A percentile compares a stretch with the other conserved stretches of the same genome.
phyloP scores from a whole-genome alignment of 2,329 filamentous ascomycete species.

The Aspergillus aculeatus region DNA sequence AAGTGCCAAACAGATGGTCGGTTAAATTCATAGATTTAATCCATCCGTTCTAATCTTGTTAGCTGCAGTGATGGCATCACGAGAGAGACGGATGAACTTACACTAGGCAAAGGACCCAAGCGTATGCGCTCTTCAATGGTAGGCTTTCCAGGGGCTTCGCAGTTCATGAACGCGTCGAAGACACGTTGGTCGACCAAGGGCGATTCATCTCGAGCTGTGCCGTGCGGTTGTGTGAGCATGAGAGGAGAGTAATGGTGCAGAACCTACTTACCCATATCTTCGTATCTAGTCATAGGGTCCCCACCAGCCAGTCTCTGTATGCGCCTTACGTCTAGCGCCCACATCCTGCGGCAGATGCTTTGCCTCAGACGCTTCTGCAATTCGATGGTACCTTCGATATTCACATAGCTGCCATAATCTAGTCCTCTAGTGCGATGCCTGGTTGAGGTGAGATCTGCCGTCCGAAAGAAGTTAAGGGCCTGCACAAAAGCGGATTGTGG shows the following conservation, averaged over 20 bases:
- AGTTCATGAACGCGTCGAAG: conserved; percentile 43
- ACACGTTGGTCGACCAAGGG: conserved; percentile 35
- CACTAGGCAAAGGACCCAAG: conserved; percentile 39
- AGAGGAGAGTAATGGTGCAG: neutral
- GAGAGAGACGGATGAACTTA: conserved; percentile 22
- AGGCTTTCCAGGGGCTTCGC: conserved; percentile 34
- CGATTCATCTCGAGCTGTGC: conserved; percentile 31
- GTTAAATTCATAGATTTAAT: conserved; percentile 35
- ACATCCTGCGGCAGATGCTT: conserved; percentile 45
- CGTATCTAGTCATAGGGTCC: conserved; percentile 35
- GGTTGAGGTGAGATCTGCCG: conserved; percentile 38
- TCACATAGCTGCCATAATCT: conserved; percentile 44
- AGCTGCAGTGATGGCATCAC: conserved; percentile 12
- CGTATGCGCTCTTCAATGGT: conserved; percentile 41
- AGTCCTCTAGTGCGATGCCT: conserved; percentile 40
- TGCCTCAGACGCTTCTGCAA: conserved; percentile 39
- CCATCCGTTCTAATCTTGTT: conserved; percentile 35
- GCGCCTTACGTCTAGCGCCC: conserved; percentile 43
- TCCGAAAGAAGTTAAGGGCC: conserved; percentile 43
- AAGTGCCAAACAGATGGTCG: conserved; percentile 36
- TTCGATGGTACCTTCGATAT: conserved; percentile 44
- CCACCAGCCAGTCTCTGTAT: conserved; percentile 42
- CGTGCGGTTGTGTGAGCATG: neutral
- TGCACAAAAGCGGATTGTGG: conserved; percentile 42
- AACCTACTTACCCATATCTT: conserved; percentile 36